Evolutionary conservation across 495 filamentous ascomycete genomes (phyloP).

Genomic region (Penicillium antarcticum): DNA sequence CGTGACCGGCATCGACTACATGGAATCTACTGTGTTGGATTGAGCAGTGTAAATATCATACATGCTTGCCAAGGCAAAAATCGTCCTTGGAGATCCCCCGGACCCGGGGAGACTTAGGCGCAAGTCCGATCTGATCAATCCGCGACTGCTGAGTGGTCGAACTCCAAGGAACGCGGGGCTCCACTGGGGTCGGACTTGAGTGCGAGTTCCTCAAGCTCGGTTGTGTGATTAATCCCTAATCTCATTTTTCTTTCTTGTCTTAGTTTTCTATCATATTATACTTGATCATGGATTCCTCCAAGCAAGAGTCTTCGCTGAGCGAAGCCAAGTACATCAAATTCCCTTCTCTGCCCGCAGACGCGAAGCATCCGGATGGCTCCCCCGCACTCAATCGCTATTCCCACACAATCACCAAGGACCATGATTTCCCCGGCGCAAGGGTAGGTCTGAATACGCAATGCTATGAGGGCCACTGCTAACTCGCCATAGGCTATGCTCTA

Average conservation of each 20-base stretch:
- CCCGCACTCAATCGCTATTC: conserved; percentile 68
- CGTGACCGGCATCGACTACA: too few species aligned
- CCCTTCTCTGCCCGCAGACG: conserved; percentile 51
- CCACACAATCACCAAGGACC: conserved; percentile 67
- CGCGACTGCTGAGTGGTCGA: conserved; percentile 15
- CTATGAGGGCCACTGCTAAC: neutral
- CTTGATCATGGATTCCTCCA: conserved; percentile 23
- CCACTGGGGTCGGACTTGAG: conserved; percentile 19
- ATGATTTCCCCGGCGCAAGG: conserved; percentile 94
- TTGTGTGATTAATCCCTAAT: neutral
- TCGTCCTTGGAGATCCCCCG: neutral
- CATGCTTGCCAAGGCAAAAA: too few species aligned
- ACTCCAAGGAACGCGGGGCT: conserved; percentile 13
- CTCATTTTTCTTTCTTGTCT: neutral
- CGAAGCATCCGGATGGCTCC: conserved; percentile 57
- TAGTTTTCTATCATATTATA: neutral
- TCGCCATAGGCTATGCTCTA: conserved; percentile 82
- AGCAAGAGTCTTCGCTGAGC: conserved; percentile 19
- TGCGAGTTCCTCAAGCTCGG: conserved; percentile 14
- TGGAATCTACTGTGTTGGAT: too few species aligned
- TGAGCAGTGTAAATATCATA: too few species aligned
- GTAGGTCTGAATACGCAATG: conserved; percentile 39
- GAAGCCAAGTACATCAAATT: conserved; percentile 63
- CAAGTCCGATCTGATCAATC: conserved; percentile 29
- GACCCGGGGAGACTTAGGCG: conserved; percentile 14